Evolutionary conservation across 257 asterid species (phyloP).

Genomic region (Craterostigma plantagineum): DNA sequence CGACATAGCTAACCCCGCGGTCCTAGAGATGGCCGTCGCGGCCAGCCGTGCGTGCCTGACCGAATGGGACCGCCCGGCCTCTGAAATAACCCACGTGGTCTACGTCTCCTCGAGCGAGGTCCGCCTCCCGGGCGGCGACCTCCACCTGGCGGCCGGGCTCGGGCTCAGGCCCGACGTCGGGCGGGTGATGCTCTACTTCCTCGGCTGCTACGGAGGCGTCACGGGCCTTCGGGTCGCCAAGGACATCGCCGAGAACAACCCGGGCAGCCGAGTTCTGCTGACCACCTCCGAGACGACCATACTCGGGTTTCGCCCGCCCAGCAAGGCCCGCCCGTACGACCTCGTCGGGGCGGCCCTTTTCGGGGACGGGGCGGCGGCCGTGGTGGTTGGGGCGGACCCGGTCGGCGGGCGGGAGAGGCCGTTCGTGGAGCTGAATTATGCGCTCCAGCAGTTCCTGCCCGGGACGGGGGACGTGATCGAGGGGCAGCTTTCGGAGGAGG

Average conservation of each 20-base stretch:
- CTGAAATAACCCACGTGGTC: conserved; percentile 67
- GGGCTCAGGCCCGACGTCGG: conserved; percentile 47
- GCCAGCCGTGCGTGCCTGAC: conserved; percentile 56
- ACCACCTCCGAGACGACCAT: conserved; percentile 82
- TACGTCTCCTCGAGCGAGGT: conserved; percentile 83
- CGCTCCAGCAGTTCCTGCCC: conserved; percentile 68
- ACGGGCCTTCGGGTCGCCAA: conserved; percentile 86
- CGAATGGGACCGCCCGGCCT: conserved; percentile 51
- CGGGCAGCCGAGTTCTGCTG: conserved; percentile 67
- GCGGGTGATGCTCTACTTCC: conserved; percentile 73
- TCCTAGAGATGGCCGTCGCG: conserved; percentile 55
- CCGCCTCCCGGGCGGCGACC: conserved; percentile 95
- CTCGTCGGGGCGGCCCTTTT: conserved; percentile 86
- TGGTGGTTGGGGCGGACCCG: conserved; percentile 47
- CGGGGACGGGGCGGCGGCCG: conserved; percentile 87
- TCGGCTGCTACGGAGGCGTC: conserved; percentile 91
- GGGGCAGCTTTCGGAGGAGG: conserved; percentile 69
- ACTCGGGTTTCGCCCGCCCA: conserved; percentile 80
- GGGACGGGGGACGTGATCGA: conserved; percentile 45
- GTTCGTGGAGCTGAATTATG: conserved; percentile 46
- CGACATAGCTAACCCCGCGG: conserved; percentile 70
- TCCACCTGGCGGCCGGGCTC: conserved; percentile 52
- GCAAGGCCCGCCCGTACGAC: conserved; percentile 56
- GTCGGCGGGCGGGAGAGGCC: conserved; percentile 27
- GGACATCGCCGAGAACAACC: conserved; percentile 88